These are phyloP conservation scores for Wakefieldia striispora DNA, from an alignment of 768 basidiomycete genomes.

Conservation along the genomic window DNA sequence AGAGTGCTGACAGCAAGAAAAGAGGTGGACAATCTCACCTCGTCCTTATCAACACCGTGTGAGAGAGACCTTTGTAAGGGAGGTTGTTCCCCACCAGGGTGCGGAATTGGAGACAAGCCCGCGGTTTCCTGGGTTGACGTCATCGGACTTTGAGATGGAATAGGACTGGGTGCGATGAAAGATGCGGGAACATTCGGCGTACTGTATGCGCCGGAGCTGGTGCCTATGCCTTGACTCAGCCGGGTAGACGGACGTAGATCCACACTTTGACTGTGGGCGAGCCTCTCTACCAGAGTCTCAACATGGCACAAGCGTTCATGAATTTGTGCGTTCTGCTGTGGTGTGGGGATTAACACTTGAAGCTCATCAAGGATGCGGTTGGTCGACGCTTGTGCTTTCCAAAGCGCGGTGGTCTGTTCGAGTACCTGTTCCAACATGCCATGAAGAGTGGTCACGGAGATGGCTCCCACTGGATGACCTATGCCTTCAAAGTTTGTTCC, in stretches of 20 bases:
- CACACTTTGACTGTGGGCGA: too few relatives aligned
- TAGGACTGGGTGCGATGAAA: too few relatives aligned
- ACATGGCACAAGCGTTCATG: conserved; percentile 23
- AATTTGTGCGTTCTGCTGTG: conserved; percentile 37
- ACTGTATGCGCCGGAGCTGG: too few relatives aligned
- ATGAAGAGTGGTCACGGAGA: conserved; percentile 43
- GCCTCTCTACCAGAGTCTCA: conserved; percentile 14
- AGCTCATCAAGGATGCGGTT: conserved; percentile 60
- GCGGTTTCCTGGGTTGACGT: not conserved
- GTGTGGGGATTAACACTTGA: conserved; percentile 40
- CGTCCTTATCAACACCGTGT: too few relatives aligned
- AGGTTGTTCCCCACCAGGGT: too few relatives aligned
- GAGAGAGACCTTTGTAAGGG: too few relatives aligned
- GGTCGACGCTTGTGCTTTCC: conserved; percentile 57
- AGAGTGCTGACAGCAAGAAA: not conserved
- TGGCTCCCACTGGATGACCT: conserved; percentile 21
- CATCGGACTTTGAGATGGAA: not conserved
- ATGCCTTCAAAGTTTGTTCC: conserved; percentile 23
- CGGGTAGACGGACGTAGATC: not conserved
- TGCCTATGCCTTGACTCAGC: too few relatives aligned
- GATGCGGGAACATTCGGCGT: too few relatives aligned
- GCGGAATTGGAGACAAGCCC: too few relatives aligned
- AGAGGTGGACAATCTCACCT: not conserved
- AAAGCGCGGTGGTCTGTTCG: conserved; percentile 53
- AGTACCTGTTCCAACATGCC: conserved; percentile 54